Conservation (phyloP, 2,329 filamentous ascomycete genomes). For the Diaporthe citri region DNA sequence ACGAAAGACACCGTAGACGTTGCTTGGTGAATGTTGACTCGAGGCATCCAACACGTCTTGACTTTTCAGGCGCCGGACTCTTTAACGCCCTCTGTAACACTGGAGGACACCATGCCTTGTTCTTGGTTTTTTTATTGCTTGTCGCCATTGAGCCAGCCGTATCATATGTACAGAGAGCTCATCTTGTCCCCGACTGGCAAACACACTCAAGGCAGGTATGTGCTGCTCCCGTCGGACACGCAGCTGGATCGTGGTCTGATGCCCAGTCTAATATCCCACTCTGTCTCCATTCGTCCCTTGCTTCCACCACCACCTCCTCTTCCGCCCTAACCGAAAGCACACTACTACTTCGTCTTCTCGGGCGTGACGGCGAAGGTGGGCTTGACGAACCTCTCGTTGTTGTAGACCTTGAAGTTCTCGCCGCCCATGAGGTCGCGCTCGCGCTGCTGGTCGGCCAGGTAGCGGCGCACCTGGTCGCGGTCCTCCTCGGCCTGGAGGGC, state of each 20-base stretch:
- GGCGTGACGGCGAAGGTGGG: conserved; percentile 84
- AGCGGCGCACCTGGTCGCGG: conserved; percentile 89
- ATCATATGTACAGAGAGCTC: neutral
- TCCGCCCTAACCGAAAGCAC: neutral
- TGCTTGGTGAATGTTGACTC: neutral
- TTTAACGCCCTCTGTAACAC: too few species aligned
- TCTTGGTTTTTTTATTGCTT: conserved; percentile 3
- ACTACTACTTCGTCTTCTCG: conserved; percentile 66
- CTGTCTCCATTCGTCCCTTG: neutral
- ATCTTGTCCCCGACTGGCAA: neutral
- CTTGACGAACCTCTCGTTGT: conserved; percentile 88
- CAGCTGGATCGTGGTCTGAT: too few species aligned
- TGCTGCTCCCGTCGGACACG: neutral
- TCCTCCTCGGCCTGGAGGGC: conserved; percentile 97
- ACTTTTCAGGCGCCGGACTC: neutral
- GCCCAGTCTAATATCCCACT: neutral
- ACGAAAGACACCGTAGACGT: neutral
- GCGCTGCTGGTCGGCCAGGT: conserved; percentile 86
- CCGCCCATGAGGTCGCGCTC: conserved; percentile 89
- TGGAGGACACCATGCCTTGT: neutral
- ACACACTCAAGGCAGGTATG: too few species aligned
- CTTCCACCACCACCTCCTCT: neutral
- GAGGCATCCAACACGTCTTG: neutral
- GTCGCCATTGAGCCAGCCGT: neutral
- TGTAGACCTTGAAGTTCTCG: conserved; percentile 85